Conservation (phyloP, 2,329 filamentous ascomycete genomes). For the Emmonsiellopsis sp. region DNA sequence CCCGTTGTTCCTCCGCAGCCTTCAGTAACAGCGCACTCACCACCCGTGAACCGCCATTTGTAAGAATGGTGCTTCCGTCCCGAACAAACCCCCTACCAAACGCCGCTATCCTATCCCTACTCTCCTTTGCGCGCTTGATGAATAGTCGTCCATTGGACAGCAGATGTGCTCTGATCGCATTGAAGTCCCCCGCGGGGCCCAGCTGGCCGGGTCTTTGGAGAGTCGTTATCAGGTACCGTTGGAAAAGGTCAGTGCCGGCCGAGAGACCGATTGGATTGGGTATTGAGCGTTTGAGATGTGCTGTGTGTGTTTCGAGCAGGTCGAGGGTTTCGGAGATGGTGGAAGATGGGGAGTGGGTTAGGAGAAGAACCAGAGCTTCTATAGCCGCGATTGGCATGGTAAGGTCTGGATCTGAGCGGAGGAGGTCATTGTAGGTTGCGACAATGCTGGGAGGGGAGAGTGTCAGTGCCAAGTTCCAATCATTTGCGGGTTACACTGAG, state of each 20-base stretch:
- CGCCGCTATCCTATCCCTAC: slow-evolving; percentile 70
- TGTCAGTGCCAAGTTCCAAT: neutral
- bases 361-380: slow-evolving; percentile 77
- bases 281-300: slow-evolving; percentile 65
- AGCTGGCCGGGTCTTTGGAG: slow-evolving; percentile 46
- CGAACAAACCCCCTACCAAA: slow-evolving; percentile 69
- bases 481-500: neutral
- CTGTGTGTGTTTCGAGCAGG: slow-evolving; percentile 67
- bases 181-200: slow-evolving; percentile 59
- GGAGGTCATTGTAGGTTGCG: slow-evolving; percentile 54
- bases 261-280: slow-evolving; percentile 85
- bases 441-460: slow-evolving; percentile 42
- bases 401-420: slow-evolving; percentile 64
- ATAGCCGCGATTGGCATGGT: slow-evolving; percentile 96
- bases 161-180: slow-evolving; percentile 71
- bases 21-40: slow-evolving; percentile 67
- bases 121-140: slow-evolving; percentile 75
- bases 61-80: slow-evolving; percentile 74
- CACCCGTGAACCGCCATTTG: slow-evolving; percentile 77
- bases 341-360: slow-evolving; percentile 66
- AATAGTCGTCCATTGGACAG: slow-evolving; percentile 80
- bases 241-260: slow-evolving; percentile 91
- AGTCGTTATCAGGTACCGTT: slow-evolving; percentile 78
- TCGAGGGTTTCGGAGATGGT: slow-evolving; percentile 93
- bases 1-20: slow-evolving; percentile 56